These are phyloP conservation scores for Aspergillus leporis DNA, from an alignment of 495 filamentous ascomycete genomes.

Conservation along the genomic window DNA sequence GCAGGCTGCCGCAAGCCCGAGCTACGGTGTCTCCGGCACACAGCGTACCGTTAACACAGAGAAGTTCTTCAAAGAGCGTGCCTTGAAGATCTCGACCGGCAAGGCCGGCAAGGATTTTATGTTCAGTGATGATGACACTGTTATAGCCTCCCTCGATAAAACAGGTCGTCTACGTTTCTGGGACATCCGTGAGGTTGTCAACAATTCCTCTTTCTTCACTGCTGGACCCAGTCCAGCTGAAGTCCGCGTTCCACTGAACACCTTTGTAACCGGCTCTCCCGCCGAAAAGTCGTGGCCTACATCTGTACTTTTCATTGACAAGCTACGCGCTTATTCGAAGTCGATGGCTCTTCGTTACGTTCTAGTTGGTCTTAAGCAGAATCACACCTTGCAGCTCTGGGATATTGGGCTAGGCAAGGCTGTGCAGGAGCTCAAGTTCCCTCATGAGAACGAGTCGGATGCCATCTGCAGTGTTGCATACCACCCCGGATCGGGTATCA, in stretches of 20 bases:
- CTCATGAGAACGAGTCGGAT: slow-evolving; percentile 95
- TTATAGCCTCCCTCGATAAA: slow-evolving; percentile 95
- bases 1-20: slow-evolving; percentile 66
- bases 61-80: slow-evolving; percentile 80
- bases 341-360: slow-evolving; percentile 87
- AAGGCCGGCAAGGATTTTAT: slow-evolving; percentile 98
- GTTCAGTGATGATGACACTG: slow-evolving; percentile 93
- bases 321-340: slow-evolving; percentile 84
- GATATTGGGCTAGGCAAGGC: slow-evolving; percentile 93
- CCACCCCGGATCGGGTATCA: slow-evolving; percentile 83
- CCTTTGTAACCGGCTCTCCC: slow-evolving; percentile 73
- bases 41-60: slow-evolving; percentile 78
- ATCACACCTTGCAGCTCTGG: slow-evolving; percentile 98
- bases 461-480: slow-evolving; percentile 95
- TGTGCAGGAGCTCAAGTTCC: slow-evolving; percentile 94
- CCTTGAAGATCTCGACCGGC: slow-evolving; percentile 88
- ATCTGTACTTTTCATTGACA: slow-evolving; percentile 93
- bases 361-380: slow-evolving; percentile 97
- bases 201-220: slow-evolving; percentile 54
- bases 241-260: slow-evolving; percentile 73
- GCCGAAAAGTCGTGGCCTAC: slow-evolving; percentile 92
- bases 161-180: slow-evolving; percentile 93
- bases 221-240: slow-evolving; percentile 62
- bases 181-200: slow-evolving; percentile 81
- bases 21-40: slow-evolving; percentile 68